phyloP scores from a whole-genome alignment of 768 basidiomycete species.

The Multifurca ochricompacta region DNA sequence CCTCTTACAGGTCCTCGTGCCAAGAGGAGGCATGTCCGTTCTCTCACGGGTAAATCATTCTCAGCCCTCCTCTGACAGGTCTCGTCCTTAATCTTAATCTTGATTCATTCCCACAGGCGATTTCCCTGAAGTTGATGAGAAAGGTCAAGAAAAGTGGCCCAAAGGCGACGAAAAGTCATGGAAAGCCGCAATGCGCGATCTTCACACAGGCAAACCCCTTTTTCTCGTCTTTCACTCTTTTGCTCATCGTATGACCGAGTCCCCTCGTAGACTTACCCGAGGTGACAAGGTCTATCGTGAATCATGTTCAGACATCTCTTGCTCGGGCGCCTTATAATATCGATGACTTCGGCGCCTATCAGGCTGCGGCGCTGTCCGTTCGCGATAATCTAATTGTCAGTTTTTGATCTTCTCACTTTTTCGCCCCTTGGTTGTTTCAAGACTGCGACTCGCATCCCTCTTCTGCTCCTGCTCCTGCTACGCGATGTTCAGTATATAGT shows the following conservation, averaged over 20 bases:
- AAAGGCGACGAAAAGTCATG: constrained; percentile 68
- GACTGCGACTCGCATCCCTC: neutral
- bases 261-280: constrained; percentile 42
- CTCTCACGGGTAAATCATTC: constrained; percentile 42
- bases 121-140: constrained; percentile 65
- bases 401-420: neutral
- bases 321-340: constrained; percentile 89
- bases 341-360: constrained; percentile 81
- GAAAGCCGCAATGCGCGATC: constrained; percentile 52
- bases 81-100: neutral
- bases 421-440: neutral
- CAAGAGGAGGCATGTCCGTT: constrained; percentile 20
- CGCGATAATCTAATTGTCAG: constrained; percentile 80
- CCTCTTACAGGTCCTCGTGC: neutral
- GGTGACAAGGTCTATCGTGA: constrained; percentile 69
- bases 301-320: constrained; percentile 82
- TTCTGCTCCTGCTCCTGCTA: neutral
- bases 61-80: neutral
- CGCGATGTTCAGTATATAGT: neutral
- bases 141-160: constrained; percentile 82
- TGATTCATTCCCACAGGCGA: constrained; percentile 56
- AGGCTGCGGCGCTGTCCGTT: constrained; percentile 81
- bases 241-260: neutral
- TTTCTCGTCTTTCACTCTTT: constrained; percentile 3
- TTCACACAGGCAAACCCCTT: constrained; percentile 45